Evolutionary conservation across 495 filamentous ascomycete species (phyloP).

Genomic region (Bacidia gigantensis): DNA sequence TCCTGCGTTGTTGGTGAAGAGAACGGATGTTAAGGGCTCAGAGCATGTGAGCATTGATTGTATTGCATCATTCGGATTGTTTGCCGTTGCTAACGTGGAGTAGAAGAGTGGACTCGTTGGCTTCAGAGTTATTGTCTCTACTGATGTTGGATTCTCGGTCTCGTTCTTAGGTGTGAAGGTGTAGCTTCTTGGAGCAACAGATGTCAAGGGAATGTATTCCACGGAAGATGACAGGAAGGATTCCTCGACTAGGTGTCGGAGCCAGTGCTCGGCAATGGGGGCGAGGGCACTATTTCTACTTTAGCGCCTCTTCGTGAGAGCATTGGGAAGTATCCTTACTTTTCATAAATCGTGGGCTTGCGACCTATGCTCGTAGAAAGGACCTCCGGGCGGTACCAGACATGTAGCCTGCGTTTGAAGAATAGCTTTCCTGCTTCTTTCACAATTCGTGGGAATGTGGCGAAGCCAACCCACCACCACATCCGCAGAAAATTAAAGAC

Average conservation of each 20-base stretch:
- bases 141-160: constrained; percentile 4
- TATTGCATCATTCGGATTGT: constrained; percentile 34
- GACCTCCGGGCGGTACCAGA: constrained; percentile 46
- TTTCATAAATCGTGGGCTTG: constrained; percentile 30
- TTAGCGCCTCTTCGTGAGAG: background rate
- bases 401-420: constrained; percentile 36
- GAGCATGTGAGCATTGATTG: background rate
- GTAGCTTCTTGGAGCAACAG: constrained; percentile 20
- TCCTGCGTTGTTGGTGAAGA: background rate
- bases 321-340: constrained; percentile 3
- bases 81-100: constrained; percentile 34
- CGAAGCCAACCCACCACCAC: constrained; percentile 51
- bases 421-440: constrained; percentile 41
- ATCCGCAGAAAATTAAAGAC: constrained; percentile 33
- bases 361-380: constrained; percentile 36
- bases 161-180: constrained; percentile 22
- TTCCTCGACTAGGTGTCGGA: constrained; percentile 32
- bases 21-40: background rate
- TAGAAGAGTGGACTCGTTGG: constrained; percentile 49
- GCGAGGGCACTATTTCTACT: constrained; percentile 29
- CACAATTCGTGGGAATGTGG: constrained; percentile 48
- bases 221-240: constrained; percentile 29
- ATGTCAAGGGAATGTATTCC: constrained; percentile 34
- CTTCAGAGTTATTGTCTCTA: constrained; percentile 32
- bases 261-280: constrained; percentile 35